Percentiles rank a stretch among this genome's conserved stretches.
Evolutionary conservation across 768 basidiomycete species (phyloP).

Genomic region (Clavulina sp.): DNA sequence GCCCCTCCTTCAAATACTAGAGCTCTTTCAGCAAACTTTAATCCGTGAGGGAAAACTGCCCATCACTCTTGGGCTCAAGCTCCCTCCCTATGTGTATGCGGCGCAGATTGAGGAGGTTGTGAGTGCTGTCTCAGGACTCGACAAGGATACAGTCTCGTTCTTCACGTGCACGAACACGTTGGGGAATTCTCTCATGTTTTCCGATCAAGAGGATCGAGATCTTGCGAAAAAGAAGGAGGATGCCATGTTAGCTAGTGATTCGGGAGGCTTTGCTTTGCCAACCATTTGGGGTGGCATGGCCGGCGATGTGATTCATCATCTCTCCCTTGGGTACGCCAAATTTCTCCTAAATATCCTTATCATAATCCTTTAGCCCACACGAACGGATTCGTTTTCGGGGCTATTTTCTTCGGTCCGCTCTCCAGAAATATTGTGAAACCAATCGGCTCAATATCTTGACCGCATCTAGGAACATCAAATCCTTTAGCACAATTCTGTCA

Average conservation of each 20-base stretch:
- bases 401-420: too few species aligned
- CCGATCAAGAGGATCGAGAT: conserved; percentile 40
- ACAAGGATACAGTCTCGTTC: conserved; percentile 42
- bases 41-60: conserved; percentile 31
- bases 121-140: conserved; percentile 19
- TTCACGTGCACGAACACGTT: conserved; percentile 70
- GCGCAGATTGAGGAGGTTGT: conserved; percentile 44
- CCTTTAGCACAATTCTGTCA: conserved; percentile 37
- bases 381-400: too few species aligned
- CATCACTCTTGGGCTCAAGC: conserved; percentile 56
- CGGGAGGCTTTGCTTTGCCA: conserved; percentile 37
- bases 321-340: conserved; percentile 54
- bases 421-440: too few species aligned
- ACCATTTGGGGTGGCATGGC: conserved; percentile 53
- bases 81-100: conserved; percentile 53
- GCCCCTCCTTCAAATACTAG: conserved; percentile 31
- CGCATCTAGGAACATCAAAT: conserved; percentile 18
- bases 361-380: neutral
- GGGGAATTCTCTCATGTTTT: conserved; percentile 47
- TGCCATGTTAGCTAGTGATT: conserved; percentile 6
- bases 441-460: neutral
- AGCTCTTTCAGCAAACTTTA: conserved; percentile 28
- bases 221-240: too few species aligned
- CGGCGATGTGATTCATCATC: conserved; percentile 55
- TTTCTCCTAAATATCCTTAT: neutral